Conservation (phyloP, 345 rosid genomes). For the Brassica juncea region DNA sequence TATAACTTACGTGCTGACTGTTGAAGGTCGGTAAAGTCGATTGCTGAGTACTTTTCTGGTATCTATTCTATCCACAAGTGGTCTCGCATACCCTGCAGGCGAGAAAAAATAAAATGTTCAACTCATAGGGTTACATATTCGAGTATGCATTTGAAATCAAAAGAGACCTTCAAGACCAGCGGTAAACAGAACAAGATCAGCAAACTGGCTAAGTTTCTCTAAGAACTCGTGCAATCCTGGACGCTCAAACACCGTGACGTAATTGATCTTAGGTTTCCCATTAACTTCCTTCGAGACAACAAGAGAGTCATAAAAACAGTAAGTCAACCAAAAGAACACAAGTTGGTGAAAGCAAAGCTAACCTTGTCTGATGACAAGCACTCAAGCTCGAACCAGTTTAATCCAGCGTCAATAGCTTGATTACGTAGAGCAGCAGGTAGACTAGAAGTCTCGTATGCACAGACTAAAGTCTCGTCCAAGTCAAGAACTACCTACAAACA, state of each 20-base stretch:
- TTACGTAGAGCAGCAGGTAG: constrained; percentile 60
- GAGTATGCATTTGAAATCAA: constrained; percentile 6
- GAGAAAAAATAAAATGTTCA: not conserved
- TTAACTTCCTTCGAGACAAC: constrained; percentile 59
- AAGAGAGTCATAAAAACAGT: constrained; percentile 39
- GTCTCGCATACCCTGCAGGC: constrained; percentile 86
- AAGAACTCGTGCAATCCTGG: constrained; percentile 89
- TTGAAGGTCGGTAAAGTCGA: constrained; percentile 95
- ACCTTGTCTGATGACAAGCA: constrained; percentile 94
- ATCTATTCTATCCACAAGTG: constrained; percentile 90
- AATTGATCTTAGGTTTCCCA: constrained; percentile 74
- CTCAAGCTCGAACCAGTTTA: constrained; percentile 90
- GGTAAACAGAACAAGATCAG: constrained; percentile 84
- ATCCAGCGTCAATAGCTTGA: constrained; percentile 77
- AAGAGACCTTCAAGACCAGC: constrained; percentile 92
- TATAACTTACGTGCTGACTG: constrained; percentile 80
- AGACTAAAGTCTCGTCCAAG: constrained; percentile 93
- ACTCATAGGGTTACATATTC: not conserved
- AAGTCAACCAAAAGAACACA: not conserved
- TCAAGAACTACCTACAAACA: constrained; percentile 87
- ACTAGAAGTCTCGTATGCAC: constrained; percentile 89
- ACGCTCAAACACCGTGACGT: constrained; percentile 91
- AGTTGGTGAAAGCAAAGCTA: constrained; percentile 3
- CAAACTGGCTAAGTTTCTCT: constrained; percentile 67
- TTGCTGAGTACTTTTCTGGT: constrained; percentile 59